Evolutionary conservation across 169 alveolate species (phyloP).

Genomic region (Perkinsus olseni): DNA sequence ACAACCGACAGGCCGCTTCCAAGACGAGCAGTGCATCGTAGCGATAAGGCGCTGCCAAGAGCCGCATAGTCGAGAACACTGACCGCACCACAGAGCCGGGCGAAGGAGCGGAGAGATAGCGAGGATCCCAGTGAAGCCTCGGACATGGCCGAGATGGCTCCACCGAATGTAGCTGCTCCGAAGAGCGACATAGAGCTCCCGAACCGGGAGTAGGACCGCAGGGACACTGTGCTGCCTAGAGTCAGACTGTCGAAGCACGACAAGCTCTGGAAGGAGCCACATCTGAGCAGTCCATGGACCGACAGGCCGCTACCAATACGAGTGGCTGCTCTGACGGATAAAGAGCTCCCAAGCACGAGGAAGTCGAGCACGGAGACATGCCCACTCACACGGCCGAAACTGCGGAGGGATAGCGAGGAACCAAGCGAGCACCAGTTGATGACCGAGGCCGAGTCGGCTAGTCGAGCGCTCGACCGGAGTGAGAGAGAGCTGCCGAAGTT

Average conservation of each 20-base stretch:
- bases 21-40: neutral
- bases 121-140: constrained; percentile 1
- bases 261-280: neutral
- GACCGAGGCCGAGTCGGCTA: neutral
- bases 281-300: neutral
- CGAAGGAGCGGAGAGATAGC: neutral
- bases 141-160: neutral
- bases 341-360: neutral
- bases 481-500: neutral
- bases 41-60: neutral
- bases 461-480: neutral
- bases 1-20: neutral
- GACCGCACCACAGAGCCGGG: neutral
- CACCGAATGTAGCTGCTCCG: neutral
- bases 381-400: neutral
- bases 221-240: neutral
- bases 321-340: neutral
- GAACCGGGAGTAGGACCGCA: neutral
- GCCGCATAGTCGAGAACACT: neutral
- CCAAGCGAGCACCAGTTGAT: neutral
- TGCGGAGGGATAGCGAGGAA: constrained; percentile 6
- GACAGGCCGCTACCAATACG: neutral
- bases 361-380: neutral
- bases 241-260: neutral
- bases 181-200: neutral